phyloP scores from a whole-genome alignment of 1,284 basidiomycete species.

The Afroboletus lepidellus region DNA sequence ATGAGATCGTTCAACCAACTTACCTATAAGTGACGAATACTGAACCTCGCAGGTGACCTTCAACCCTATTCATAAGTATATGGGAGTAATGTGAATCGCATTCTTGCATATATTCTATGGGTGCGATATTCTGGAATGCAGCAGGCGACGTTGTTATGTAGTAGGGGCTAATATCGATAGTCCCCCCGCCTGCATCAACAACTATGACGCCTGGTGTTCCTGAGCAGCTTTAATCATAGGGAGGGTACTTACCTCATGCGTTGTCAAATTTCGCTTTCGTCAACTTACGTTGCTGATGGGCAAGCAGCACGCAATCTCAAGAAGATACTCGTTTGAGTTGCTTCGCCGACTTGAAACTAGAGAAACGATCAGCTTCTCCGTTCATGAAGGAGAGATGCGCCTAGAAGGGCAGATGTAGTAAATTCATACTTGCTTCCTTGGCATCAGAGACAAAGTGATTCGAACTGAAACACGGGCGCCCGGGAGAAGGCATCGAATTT shows the following conservation, averaged over 20 bases:
- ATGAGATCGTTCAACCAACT: no score
- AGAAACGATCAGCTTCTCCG: background rate
- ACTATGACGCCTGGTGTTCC: conserved; percentile 41
- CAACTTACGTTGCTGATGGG: background rate
- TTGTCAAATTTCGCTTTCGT: background rate
- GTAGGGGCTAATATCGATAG: conserved; percentile 42
- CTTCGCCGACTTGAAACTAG: background rate
- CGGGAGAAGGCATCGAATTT: no score
- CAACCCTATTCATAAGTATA: conserved; percentile 5
- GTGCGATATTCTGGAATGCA: conserved; percentile 34
- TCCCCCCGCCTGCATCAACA: conserved; percentile 55
- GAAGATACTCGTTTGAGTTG: no score
- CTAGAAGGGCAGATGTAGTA: no score
- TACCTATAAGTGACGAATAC: conserved; percentile 37
- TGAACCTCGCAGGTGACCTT: conserved; percentile 37
- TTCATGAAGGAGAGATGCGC: background rate
- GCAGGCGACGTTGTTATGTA: conserved; percentile 22
- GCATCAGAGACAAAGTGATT: no score
- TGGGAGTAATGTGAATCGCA: background rate
- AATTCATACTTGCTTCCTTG: no score
- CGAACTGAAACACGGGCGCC: no score
- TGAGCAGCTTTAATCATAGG: no score
- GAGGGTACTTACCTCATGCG: no score
- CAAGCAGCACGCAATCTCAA: background rate
- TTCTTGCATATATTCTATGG: conserved; percentile 32